Conservation (phyloP, 768 basidiomycete genomes). For the Coprinellus micaceus region DNA sequence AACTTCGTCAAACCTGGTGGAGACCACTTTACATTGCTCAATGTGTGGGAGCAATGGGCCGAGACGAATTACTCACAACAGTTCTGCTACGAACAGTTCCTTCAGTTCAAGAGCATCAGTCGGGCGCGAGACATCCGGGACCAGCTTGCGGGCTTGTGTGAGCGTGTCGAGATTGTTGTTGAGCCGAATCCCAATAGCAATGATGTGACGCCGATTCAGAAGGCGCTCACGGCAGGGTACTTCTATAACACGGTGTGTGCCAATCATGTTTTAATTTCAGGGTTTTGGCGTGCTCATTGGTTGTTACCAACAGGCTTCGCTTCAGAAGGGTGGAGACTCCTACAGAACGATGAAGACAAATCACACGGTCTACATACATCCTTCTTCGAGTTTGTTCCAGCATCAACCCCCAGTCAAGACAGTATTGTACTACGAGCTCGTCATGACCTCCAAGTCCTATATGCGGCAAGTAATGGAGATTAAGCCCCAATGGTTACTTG, state of each 20-base stretch:
- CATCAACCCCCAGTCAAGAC: conserved; percentile 91
- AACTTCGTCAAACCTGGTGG: conserved; percentile 96
- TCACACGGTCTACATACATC: conserved; percentile 96
- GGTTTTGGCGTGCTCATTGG: not conserved
- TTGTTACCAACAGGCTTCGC: conserved; percentile 56
- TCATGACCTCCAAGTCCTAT: conserved; percentile 97
- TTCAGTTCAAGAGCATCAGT: conserved; percentile 92
- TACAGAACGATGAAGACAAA: conserved; percentile 95
- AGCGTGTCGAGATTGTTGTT: conserved; percentile 93
- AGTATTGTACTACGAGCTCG: conserved; percentile 92
- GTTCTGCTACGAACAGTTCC: conserved; percentile 93
- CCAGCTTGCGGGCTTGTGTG: conserved; percentile 92
- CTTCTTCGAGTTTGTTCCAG: conserved; percentile 92
- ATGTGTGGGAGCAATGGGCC: conserved; percentile 99
- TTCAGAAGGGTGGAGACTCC: conserved; percentile 95
- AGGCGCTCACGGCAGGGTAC: conserved; percentile 92
- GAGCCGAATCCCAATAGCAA: conserved; percentile 86
- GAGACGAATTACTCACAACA: conserved; percentile 97
- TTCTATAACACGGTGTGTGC: conserved; percentile 85
- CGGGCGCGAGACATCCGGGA: conserved; percentile 95
- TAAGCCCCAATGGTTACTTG: conserved; percentile 89
- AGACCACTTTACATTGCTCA: conserved; percentile 95
- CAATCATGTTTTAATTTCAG: not conserved
- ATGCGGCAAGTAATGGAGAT: conserved; percentile 99
- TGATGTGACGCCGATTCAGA: conserved; percentile 91